Evolutionary conservation across 106 monocot genomes (phyloP).

Genomic region (Cymbidium sinense): DNA sequence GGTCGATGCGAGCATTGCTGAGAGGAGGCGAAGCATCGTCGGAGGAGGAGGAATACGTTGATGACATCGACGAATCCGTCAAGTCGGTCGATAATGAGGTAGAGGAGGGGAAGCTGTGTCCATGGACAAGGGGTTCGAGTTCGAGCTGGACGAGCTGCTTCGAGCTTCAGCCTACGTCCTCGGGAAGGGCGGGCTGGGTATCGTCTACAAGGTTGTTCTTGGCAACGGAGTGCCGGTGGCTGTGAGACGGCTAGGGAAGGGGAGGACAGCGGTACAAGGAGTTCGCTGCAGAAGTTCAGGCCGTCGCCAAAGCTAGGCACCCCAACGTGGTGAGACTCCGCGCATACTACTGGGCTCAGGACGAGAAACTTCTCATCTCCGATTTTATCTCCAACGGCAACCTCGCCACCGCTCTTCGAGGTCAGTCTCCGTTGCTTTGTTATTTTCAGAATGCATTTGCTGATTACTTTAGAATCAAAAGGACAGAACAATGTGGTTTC

Average conservation of each 20-base stretch:
- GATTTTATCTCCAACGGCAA: conserved; percentile 82
- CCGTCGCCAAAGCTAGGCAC: conserved; percentile 52
- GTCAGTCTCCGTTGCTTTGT: conserved; percentile 18
- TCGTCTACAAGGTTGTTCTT: conserved; percentile 95
- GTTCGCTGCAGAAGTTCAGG: conserved; percentile 71
- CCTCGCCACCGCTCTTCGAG: conserved; percentile 65
- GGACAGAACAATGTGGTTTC: too few species aligned
- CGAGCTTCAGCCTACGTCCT: conserved; percentile 88
- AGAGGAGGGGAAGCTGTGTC: conserved; percentile 45
- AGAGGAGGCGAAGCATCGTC: not conserved
- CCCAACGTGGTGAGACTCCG: conserved; percentile 73
- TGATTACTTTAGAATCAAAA: too few species aligned
- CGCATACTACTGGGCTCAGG: conserved; percentile 80
- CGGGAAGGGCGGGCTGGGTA: conserved; percentile 76
- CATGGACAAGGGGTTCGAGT: conserved; percentile 59
- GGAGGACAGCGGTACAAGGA: conserved; percentile 49
- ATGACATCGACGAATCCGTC: conserved; percentile 2
- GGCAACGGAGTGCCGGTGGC: conserved; percentile 70
- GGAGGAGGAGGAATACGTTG: not conserved
- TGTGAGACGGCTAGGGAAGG: conserved; percentile 60
- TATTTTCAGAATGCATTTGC: not conserved
- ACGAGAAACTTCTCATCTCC: conserved; percentile 82
- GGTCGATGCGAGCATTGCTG: not conserved
- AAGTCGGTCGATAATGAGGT: not conserved
- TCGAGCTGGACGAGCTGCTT: conserved; percentile 85